Conservation (phyloP, 2,329 filamentous ascomycete genomes). For the Neofusicoccum parvum region DNA sequence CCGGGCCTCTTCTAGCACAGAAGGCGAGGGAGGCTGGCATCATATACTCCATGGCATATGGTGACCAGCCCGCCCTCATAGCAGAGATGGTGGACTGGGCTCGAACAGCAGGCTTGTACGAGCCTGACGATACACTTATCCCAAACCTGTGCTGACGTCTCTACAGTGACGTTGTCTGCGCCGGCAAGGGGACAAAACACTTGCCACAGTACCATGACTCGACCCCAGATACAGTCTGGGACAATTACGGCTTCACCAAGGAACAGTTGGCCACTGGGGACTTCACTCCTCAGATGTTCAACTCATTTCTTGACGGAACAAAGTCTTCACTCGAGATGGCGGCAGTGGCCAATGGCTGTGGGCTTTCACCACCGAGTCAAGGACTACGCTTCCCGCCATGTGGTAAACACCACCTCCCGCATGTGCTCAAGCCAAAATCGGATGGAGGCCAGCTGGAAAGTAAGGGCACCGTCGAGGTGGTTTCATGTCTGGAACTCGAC, state of each 20-base stretch:
- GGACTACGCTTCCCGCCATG: conserved; percentile 50
- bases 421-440: conserved; percentile 43
- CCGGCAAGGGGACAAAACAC: conserved; percentile 51
- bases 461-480: conserved; percentile 50
- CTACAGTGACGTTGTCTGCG: conserved; percentile 43
- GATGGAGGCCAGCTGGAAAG: conserved; percentile 47
- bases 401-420: conserved; percentile 46
- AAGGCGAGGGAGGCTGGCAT: conserved; percentile 50
- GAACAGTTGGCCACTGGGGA: conserved; percentile 47
- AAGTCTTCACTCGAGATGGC: conserved; percentile 53
- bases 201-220: conserved; percentile 50
- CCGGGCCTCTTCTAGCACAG: conserved; percentile 44
- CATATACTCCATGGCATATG: conserved; percentile 52
- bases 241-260: conserved; percentile 50
- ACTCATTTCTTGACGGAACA: conserved; percentile 53
- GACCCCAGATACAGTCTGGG: conserved; percentile 51
- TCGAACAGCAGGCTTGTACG: conserved; percentile 43
- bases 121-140: too few relatives aligned
- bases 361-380: conserved; percentile 43
- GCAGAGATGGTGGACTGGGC: conserved; percentile 49
- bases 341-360: conserved; percentile 50
- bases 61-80: conserved; percentile 50
- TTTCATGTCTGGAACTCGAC: conserved; percentile 48
- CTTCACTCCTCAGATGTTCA: conserved; percentile 54
- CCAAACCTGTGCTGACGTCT: background rate